These are phyloP conservation scores for Colletotrichum sp. DNA, from an alignment of 2,329 filamentous ascomycete genomes.

Conservation along the genomic window DNA sequence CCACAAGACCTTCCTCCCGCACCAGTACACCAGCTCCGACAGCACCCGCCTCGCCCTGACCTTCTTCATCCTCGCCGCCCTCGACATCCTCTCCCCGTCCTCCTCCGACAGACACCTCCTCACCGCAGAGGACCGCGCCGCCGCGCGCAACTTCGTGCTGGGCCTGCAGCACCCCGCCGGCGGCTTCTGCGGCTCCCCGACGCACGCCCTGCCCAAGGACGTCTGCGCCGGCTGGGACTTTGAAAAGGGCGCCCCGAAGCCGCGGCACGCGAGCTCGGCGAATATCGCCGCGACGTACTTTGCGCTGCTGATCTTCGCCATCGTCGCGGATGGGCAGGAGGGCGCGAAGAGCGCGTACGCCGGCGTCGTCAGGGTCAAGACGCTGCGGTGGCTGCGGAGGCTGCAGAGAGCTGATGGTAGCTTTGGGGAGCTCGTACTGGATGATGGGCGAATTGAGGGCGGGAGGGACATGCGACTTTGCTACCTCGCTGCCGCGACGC, in stretches of 20 bases:
- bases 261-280: slow-evolving; percentile 50
- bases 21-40: slow-evolving; percentile 86
- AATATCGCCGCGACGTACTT: slow-evolving; percentile 91
- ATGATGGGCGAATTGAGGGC: slow-evolving; percentile 67
- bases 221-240: slow-evolving; percentile 28
- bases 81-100: slow-evolving; percentile 76
- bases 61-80: slow-evolving; percentile 86
- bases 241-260: slow-evolving; percentile 6
- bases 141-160: slow-evolving; percentile 78
- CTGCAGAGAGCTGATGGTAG: slow-evolving; percentile 87
- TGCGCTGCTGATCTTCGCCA: slow-evolving; percentile 75
- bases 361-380: slow-evolving; percentile 70
- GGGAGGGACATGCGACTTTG: slow-evolving; percentile 88
- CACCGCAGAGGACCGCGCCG: slow-evolving; percentile 45
- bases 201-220: slow-evolving; percentile 53
- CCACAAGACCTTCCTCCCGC: slow-evolving; percentile 79
- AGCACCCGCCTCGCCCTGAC: slow-evolving; percentile 88
- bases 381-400: slow-evolving; percentile 74
- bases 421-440: slow-evolving; percentile 82
- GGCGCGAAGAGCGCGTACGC: slow-evolving; percentile 52
- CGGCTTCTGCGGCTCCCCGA: slow-evolving; percentile 88
- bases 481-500: slow-evolving; percentile 80
- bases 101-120: slow-evolving; percentile 40
- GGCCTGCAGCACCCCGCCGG: slow-evolving; percentile 83
- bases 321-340: slow-evolving; percentile 45